Conservation (phyloP, 2,329 filamentous ascomycete species). For the Aureobasidium pullulans region DNA sequence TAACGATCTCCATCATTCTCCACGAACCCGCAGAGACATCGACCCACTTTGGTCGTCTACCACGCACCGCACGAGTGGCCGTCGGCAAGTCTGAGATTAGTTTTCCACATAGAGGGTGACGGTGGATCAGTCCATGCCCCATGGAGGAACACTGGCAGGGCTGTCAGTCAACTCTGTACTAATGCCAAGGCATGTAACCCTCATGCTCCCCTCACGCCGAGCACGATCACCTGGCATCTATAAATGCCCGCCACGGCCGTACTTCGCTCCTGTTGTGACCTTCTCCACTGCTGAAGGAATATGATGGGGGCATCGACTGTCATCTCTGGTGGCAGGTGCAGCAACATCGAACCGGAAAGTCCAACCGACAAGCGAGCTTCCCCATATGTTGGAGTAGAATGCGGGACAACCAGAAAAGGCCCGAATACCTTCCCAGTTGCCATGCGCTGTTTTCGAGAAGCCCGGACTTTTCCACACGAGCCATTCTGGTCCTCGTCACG, state of each 20-base stretch:
- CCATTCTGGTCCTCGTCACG: not conserved
- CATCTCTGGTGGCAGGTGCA: not conserved
- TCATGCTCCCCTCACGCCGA: not conserved
- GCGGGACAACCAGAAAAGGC: constrained; percentile 1
- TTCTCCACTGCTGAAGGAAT: not conserved
- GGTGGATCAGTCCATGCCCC: too few relatives aligned
- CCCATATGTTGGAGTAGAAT: not conserved
- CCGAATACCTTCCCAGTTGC: not conserved
- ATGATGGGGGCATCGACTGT: not conserved
- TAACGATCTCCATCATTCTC: not conserved
- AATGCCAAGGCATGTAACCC: not conserved
- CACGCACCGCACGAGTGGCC: not conserved
- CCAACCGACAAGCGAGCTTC: not conserved
- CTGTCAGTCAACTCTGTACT: not conserved
- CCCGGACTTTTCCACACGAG: not conserved
- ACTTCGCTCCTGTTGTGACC: constrained; percentile 2
- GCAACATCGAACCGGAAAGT: not conserved
- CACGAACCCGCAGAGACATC: constrained; percentile 1
- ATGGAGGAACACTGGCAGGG: too few relatives aligned
- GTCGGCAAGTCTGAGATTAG: not conserved
- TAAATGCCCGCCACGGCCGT: not conserved
- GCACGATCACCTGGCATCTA: not conserved
- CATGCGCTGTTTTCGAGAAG: not conserved
- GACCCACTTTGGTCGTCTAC: not conserved
- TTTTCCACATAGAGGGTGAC: too few relatives aligned